A percentile compares a stretch with the other conserved stretches of the same genome.
Evolutionary conservation across 345 rosid genomes (phyloP).

Genomic region (Pseudoturritis turrita): DNA sequence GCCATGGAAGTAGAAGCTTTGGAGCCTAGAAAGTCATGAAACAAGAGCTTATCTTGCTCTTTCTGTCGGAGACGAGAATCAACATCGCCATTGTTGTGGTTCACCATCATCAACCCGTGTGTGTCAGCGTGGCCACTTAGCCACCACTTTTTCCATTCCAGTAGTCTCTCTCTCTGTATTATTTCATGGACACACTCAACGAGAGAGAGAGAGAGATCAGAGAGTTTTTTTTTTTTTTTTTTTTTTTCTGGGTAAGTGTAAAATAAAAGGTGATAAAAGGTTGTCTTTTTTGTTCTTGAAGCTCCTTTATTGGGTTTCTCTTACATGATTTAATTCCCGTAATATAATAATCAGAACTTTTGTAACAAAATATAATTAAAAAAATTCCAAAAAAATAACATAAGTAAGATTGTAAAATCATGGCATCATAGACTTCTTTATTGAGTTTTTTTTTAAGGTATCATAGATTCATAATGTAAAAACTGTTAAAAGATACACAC

Average conservation of each 20-base stretch:
- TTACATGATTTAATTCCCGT: not conserved
- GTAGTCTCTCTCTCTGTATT: constrained; percentile 17
- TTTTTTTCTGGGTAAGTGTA: constrained; percentile 18
- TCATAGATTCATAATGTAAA: constrained; percentile 13
- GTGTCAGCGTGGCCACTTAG: constrained; percentile 45
- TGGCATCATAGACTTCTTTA: constrained; percentile 7
- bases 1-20: constrained; percentile 41
- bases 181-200: constrained; percentile 24
- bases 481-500: not conserved
- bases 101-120: constrained; percentile 36
- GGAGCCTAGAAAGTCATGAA: constrained; percentile 85
- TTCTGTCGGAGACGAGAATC: constrained; percentile 25
- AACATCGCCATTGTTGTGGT: constrained; percentile 32
- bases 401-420: constrained; percentile 16
- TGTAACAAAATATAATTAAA: not conserved
- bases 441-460: constrained; percentile 13
- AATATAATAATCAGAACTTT: not conserved
- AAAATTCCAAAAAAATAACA: not conserved
- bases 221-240: not conserved
- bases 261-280: not conserved
- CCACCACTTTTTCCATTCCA: constrained; percentile 34
- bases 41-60: constrained; percentile 54
- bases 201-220: constrained; percentile 22
- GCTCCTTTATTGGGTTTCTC: constrained; percentile 23
- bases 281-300: constrained; percentile 23